These are phyloP conservation scores for Aeschynomene evenia DNA, from an alignment of 306 rosid species.

Conservation along the genomic window DNA sequence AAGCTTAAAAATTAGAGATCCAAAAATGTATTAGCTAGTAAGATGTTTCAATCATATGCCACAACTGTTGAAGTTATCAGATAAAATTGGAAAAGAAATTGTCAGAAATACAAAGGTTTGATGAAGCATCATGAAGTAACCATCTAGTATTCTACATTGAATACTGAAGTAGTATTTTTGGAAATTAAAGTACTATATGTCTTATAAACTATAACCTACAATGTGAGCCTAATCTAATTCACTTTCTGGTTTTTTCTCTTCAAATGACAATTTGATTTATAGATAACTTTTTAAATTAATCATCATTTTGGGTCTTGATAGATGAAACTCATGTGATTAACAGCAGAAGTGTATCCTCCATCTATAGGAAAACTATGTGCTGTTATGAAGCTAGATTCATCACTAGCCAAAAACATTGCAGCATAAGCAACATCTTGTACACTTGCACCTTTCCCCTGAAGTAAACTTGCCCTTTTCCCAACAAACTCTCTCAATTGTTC, in stretches of 20 bases:
- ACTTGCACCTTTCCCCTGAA: conserved; percentile 55
- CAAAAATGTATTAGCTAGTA: not conserved
- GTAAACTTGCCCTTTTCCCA: conserved; percentile 55
- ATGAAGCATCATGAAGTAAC: not conserved
- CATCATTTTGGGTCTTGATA: conserved; percentile 38
- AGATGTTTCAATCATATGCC: not conserved
- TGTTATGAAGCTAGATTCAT: conserved; percentile 63
- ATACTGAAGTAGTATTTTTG: not conserved
- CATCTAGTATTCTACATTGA: not conserved
- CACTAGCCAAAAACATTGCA: conserved; percentile 64
- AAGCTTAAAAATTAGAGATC: not conserved
- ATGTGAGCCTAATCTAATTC: not conserved
- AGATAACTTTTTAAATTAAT: not conserved
- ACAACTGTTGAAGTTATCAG: not conserved
- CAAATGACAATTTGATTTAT: not conserved
- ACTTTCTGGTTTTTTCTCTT: not conserved
- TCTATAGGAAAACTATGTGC: conserved; percentile 72
- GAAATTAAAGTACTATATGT: not conserved
- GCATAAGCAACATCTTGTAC: conserved; percentile 70
- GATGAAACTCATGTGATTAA: conserved; percentile 48
- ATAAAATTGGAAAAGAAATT: not conserved
- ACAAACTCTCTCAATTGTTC: conserved; percentile 46
- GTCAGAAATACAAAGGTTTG: not conserved
- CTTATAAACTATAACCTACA: not conserved
- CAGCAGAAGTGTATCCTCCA: conserved; percentile 71